Conservation (phyloP, 73 alveolate genomes). For the Loxodes magnus region DNA sequence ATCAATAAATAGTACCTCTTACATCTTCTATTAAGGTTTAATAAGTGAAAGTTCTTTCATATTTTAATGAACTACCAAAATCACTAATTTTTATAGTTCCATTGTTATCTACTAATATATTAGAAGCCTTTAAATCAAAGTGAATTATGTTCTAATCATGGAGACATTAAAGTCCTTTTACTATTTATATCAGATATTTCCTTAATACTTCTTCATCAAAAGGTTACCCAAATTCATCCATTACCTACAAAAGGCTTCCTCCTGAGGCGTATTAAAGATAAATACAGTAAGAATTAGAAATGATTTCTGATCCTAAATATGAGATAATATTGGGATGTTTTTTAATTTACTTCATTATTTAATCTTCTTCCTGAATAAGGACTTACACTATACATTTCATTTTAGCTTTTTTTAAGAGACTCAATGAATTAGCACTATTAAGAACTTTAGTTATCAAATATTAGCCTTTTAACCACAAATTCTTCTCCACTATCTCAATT, state of each 20-base stretch:
- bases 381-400: too few species aligned
- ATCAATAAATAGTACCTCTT: too few species aligned
- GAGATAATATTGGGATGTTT: constrained; percentile 65
- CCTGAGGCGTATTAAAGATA: constrained; percentile 62
- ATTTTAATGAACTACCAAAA: constrained; percentile 43
- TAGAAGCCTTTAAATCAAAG: constrained; percentile 69
- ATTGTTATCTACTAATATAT: constrained; percentile 47
- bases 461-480: too few species aligned
- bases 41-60: constrained; percentile 19
- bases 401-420: too few species aligned
- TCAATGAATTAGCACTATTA: too few species aligned
- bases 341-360: too few species aligned
- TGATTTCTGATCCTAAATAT: constrained; percentile 57
- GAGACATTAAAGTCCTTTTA: constrained; percentile 43
- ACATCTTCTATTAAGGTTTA: too few species aligned
- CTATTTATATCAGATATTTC: constrained; percentile 13
- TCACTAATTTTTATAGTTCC: constrained; percentile 63
- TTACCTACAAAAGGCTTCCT: constrained; percentile 23
- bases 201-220: constrained; percentile 32
- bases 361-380: too few species aligned
- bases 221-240: constrained; percentile 11
- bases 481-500: too few species aligned
- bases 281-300: constrained; percentile 43
- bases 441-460: too few species aligned
- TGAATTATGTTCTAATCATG: constrained; percentile 70